Evolutionary conservation across 2,329 filamentous ascomycete species (phyloP), one percentile per base, ranked within the genome.

Genomic region (Verticillium nonalfalfae): DNA sequence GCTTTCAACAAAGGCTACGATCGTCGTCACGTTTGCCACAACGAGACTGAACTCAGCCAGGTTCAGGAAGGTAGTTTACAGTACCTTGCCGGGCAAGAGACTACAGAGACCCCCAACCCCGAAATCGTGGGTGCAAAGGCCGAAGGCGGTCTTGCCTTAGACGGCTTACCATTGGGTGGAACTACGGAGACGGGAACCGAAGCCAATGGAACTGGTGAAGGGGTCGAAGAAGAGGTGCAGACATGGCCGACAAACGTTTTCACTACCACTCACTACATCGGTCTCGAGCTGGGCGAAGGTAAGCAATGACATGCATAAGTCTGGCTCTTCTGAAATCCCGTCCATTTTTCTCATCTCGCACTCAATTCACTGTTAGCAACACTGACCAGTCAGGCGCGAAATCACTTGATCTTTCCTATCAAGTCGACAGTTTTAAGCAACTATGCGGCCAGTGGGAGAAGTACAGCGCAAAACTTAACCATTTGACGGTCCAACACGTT

Each of bases 1-100:
- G 90, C 93, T 0, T 99, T 93, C 80, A 94, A 92, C 69, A 97
- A 98, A 73, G 91, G 91, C 3, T 96, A 96, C 71, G 90, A 96
- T 68, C 86, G 95, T 64, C 81, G 87, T 3, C 93, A 98, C 75
- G 81, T 81, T 56, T 94, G 78, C 82, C 88, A 77, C 52, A 75
- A 75, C 75, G 85, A 74, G 52, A 68, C 75, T 39, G 77, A 85
- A 65, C 75, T 81, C 31, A 79, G 80, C 40, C 79, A 83, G 62
- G 83, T 86, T 14, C 79, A 82, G 62, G 78, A 82, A 36, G 84
- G 84, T 13, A 81, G 77, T 63, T 72, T 86, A 38, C 72, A 77
- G 14, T 83, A 77, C 64, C 60, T 81, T 9, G 68, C 75, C 58
- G 74, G 75, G 59, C 75, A 73, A 56, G 45, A 52, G 7, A 5